These are phyloP conservation scores for Benincasa hispida DNA, from an alignment of 306 rosid genomes.

Conservation along the genomic window DNA sequence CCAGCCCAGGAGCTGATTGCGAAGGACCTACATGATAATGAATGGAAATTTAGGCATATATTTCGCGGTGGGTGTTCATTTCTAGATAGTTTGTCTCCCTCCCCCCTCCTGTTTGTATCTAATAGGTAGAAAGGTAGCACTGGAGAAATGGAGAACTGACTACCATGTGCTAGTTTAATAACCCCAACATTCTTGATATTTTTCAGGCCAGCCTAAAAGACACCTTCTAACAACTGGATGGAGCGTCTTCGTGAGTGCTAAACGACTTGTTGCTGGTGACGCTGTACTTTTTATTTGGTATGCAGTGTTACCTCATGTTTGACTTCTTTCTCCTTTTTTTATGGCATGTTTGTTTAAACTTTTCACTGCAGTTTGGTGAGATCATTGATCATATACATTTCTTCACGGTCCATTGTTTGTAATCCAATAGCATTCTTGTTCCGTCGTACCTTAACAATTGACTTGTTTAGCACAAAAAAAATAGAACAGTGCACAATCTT, in stretches of 20 bases:
- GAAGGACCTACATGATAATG: slow-evolving; percentile 88
- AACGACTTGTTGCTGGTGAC: slow-evolving; percentile 93
- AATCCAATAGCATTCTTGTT: neutral
- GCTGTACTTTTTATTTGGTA: slow-evolving; percentile 96
- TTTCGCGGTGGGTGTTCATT: slow-evolving; percentile 70
- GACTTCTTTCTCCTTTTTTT: neutral
- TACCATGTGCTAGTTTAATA: neutral
- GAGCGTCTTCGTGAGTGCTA: slow-evolving; percentile 98
- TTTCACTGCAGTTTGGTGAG: neutral
- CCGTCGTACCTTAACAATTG: neutral
- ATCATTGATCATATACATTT: neutral
- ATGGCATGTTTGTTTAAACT: neutral
- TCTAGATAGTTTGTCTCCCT: neutral
- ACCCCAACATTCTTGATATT: neutral
- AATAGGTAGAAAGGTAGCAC: neutral
- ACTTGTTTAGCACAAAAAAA: neutral
- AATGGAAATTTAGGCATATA: slow-evolving; percentile 97
- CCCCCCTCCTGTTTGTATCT: neutral
- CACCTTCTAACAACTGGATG: slow-evolving; percentile 98
- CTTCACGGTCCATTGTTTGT: neutral
- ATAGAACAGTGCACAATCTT: neutral
- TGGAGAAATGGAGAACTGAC: neutral
- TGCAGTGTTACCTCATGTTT: slow-evolving; percentile 8
- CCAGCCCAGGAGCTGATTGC: slow-evolving; percentile 95
- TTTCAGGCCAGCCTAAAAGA: slow-evolving; percentile 95